Evolutionary conservation across 345 rosid genomes (phyloP).

Genomic region (Mercurialis annua): DNA sequence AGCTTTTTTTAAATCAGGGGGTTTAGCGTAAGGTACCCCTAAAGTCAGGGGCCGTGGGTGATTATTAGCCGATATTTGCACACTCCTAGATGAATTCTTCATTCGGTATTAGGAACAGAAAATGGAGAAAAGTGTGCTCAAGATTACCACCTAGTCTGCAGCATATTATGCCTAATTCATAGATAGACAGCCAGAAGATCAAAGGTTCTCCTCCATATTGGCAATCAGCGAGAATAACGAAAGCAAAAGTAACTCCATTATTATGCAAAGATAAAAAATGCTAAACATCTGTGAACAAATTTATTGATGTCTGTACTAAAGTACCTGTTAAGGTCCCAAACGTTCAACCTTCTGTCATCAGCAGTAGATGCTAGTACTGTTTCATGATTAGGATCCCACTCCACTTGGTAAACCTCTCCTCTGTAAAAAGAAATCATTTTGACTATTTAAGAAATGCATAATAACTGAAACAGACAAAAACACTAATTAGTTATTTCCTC

Average conservation of each 20-base stretch:
- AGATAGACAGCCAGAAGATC: background rate
- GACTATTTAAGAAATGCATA: background rate
- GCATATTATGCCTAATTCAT: background rate
- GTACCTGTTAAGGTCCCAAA: slow-evolving; percentile 96
- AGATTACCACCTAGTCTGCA: background rate
- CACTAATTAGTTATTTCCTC: too few relatives aligned
- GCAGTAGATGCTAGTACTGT: slow-evolving; percentile 90
- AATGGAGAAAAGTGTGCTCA: background rate
- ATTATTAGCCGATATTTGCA: too few relatives aligned
- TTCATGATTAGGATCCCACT: slow-evolving; percentile 97
- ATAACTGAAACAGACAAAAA: background rate
- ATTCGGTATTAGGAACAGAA: too few relatives aligned
- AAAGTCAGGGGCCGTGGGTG: too few relatives aligned
- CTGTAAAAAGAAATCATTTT: slow-evolving; percentile 35
- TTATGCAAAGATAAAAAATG: background rate
- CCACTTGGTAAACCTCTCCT: slow-evolving; percentile 92
- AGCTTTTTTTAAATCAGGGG: too few relatives aligned
- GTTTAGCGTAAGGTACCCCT: too few relatives aligned
- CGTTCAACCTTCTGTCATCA: slow-evolving; percentile 84
- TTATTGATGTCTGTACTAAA: background rate
- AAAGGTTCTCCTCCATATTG: background rate
- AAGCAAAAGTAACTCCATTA: background rate
- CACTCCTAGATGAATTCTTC: too few relatives aligned
- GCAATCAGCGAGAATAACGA: background rate
- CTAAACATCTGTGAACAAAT: background rate